Base-by-base conservation (phyloP, 2,329 filamentous ascomycete species). In the Orbilia ellipsospora region DNA sequence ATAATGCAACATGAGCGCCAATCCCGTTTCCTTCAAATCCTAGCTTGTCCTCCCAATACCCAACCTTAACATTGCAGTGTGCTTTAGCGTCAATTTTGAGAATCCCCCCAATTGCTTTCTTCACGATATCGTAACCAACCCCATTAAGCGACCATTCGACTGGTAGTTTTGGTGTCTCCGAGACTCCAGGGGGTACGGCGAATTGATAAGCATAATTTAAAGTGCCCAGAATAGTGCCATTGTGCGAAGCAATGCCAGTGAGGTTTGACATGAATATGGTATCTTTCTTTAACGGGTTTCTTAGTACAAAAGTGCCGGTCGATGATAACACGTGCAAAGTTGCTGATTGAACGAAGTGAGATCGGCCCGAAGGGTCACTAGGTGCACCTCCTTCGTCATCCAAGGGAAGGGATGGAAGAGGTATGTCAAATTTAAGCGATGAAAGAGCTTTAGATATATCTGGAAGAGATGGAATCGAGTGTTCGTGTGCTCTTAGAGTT, bases 241-340 rank as follows among this genome's bases (percentile, higher is more conserved):
- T 93, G 82, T 96, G 96, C 76, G 89, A 90, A 0, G 95, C 93
- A 0, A 90, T 93, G 5, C 94, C 94, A 80, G 96, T 90, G 79
- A 98, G 87, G 60, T 85, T 86, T 44, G 92, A 92, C 77, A 99
- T 87, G 79, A 89, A 91, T 16, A 98, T 83, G 0, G 89, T 92
- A 61, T 91, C 91, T 70, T 89, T 84, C 48, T 85, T 83, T 7
- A 98, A 85, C 0, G 95, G 95, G 0, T 94, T 97, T 45, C 90
- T 86, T 20, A 98, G 86, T 0, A 88, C 89, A 82, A 99, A 97
- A 0, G 90, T 89, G 2, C 94, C 94, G 0, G 93, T 93, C 0
- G 93, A 96, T 15, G 92, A 91, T 77, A 95, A 86, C 62, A 98
- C 83, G 83, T 98, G 93, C 82, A 99, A 90, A 5, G 90, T 94